phyloP scores from a whole-genome alignment of 1,284 basidiomycete species.

The Amylostereum areolatum region DNA sequence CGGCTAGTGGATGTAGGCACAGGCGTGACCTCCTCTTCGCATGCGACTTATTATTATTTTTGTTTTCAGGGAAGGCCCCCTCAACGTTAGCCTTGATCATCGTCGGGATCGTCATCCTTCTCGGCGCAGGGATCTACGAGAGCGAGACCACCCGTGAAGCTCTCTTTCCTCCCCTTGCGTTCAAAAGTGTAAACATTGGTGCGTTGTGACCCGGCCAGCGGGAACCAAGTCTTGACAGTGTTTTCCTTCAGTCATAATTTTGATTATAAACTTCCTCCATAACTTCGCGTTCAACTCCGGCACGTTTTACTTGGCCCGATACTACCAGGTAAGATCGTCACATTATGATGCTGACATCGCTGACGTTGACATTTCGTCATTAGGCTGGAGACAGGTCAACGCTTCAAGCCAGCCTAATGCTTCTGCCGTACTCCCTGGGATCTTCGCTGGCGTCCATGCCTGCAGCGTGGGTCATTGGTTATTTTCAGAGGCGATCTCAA shows the following conservation, averaged over 20 bases:
- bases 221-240: slow-evolving; percentile 5
- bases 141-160: slow-evolving; percentile 56
- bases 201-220: slow-evolving; percentile 19
- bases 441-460: slow-evolving; percentile 77
- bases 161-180: slow-evolving; percentile 61
- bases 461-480: slow-evolving; percentile 69
- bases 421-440: slow-evolving; percentile 77
- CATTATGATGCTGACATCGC: background rate
- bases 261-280: slow-evolving; percentile 68
- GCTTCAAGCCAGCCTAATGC: slow-evolving; percentile 67
- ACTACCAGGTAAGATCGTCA: slow-evolving; percentile 55
- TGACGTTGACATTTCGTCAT: slow-evolving; percentile 1
- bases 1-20: slow-evolving; percentile 57
- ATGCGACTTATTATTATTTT: slow-evolving; percentile 5
- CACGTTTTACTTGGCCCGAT: slow-evolving; percentile 76
- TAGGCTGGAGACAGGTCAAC: slow-evolving; percentile 50
- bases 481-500: slow-evolving; percentile 48
- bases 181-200: slow-evolving; percentile 57
- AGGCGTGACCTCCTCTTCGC: slow-evolving; percentile 3
- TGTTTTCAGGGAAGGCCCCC: slow-evolving; percentile 48
- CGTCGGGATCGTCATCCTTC: slow-evolving; percentile 46
- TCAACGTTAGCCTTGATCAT: slow-evolving; percentile 56
- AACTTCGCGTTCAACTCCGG: slow-evolving; percentile 76
- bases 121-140: slow-evolving; percentile 61
- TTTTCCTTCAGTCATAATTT: slow-evolving; percentile 45